Evolutionary conservation across 2,329 filamentous ascomycete genomes (phyloP), one percentile per base, ranked within the genome.

Genomic region (Cladosporium halotolerans): DNA sequence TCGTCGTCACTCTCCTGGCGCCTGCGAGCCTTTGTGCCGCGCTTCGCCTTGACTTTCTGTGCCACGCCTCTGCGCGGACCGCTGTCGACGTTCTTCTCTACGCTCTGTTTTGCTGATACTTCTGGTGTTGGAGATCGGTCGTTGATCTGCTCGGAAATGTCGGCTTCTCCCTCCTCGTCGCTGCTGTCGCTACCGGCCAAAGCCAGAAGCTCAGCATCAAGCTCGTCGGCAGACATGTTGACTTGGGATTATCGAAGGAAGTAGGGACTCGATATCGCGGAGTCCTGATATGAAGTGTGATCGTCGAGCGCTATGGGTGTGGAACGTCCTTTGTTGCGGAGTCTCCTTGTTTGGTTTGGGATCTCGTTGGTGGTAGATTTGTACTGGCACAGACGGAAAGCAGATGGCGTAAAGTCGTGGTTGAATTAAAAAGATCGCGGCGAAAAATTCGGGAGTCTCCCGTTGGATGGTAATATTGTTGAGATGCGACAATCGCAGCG

Each of bases 161-260:
- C 61, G 23, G 61, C 60, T 33, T 67, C 63, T 52, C 72, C 68
- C 60, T 80, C 78, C 57, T 79, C 76, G 58, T 78, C 76, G 47
- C 75, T 77, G 56, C 74, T 73, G 54, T 72, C 69, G 63, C 77
- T 86, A 64, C 89, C 93, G 52, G 91, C 93, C 60, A 97, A 84
- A 66, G 89, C 91, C 60, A 97, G 85, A 60, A 97, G 84, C 75
- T 96, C 92, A 64, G 92, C 90, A 68, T 97, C 92, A 61, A 96
- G 81, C 54, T 75, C 73, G 59, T 68, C 64, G 67, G 92, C 88
- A 53, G 50, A 53, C 50, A 53, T 53, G n/a, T 45, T 52, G 31
- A 28, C 7, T 5, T 28, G 23, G 5, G 23, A 28, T 28, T 7
- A 3, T 28, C 23, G 7, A 28, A 28, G 23, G 23, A 2, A 7